Evolutionary conservation across 2,329 filamentous ascomycete species (phyloP), one percentile per base, ranked within the genome.

Genomic region (Calonectria crousiana): DNA sequence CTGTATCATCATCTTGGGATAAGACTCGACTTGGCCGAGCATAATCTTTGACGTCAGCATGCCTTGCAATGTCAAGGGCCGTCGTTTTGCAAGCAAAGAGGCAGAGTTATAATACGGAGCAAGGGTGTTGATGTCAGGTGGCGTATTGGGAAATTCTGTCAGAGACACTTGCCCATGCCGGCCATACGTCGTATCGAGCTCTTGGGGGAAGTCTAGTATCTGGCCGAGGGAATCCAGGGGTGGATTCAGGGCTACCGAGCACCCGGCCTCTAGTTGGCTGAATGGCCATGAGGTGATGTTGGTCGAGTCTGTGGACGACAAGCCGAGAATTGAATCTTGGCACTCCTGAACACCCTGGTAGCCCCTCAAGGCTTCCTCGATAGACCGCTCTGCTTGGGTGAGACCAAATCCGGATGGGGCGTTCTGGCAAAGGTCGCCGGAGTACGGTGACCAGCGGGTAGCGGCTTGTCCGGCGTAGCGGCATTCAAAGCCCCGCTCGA

Each of bases 1-100:
- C 9, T 72, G 60, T 23, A 75, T 69, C 64, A 79, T 65, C 77
- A 79, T 76, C 28, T 51, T 67, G 1, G 77, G 77, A 47, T 78
- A 79, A 4, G 69, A 68, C 4, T 71, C 69, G n/a, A 78, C 47
- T 18, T 79, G 78, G 2, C 78, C 78, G 3, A 76, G 30, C 32
- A 79, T 72, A 16, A 75, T 74, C 23, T 74, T 69, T n/a, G 67
- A 74, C 16, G 49, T 16, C 3, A 76, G 67, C n/a, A 74, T 56
- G 6, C 41, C 49, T 47, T 52, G 60, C 4, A 70, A 16, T 36
- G 70, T 73, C 13, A 76, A 26, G 16, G 67, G 68, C 4, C 67
- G 68, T 26, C 70, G 74, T 49, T 68, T 74, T 32, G 65, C 28
- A 16, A 77, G 68, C 8, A 62, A 70, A 6, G 49, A 41, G 10